phyloP scores from a whole-genome alignment of 768 basidiomycete genomes.

The Lentinula detonsa region DNA sequence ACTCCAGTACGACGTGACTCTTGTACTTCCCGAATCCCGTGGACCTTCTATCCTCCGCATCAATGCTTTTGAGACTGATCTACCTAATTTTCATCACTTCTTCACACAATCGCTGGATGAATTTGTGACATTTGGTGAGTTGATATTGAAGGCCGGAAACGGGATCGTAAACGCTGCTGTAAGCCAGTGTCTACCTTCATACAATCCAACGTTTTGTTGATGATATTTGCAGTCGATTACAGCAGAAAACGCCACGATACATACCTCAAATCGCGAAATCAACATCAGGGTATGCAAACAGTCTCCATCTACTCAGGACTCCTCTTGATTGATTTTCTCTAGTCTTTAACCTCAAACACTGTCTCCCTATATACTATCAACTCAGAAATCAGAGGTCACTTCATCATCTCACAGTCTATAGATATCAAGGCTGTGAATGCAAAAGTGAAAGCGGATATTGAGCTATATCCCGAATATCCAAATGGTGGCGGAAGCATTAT shows the following conservation, averaged over 20 bases:
- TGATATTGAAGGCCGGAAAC: conserved; percentile 31
- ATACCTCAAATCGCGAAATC: conserved; percentile 2
- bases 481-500: not conserved
- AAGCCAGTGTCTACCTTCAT: conserved; percentile 7
- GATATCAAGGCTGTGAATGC: not conserved
- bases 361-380: not conserved
- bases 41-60: conserved; percentile 22
- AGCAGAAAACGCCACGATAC: conserved; percentile 19
- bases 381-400: not conserved
- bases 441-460: not conserved
- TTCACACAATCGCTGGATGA: conserved; percentile 27
- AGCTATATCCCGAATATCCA: not conserved
- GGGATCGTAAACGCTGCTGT: conserved; percentile 28
- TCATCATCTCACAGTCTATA: not conserved
- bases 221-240: conserved; percentile 20
- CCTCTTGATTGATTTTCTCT: not conserved
- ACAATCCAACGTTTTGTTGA: not conserved
- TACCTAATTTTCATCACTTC: conserved; percentile 35
- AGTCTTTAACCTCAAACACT: not conserved
- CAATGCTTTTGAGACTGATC: conserved; percentile 35
- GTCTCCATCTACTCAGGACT: not conserved
- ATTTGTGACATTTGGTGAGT: conserved; percentile 30
- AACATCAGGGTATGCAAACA: not conserved
- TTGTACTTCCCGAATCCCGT: conserved; percentile 16
- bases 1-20: conserved; percentile 17